Evolutionary conservation across 805 yeast genomes (phyloP), one percentile per base, ranked within the genome.

Genomic region (Ogataea thermomethanolica): DNA sequence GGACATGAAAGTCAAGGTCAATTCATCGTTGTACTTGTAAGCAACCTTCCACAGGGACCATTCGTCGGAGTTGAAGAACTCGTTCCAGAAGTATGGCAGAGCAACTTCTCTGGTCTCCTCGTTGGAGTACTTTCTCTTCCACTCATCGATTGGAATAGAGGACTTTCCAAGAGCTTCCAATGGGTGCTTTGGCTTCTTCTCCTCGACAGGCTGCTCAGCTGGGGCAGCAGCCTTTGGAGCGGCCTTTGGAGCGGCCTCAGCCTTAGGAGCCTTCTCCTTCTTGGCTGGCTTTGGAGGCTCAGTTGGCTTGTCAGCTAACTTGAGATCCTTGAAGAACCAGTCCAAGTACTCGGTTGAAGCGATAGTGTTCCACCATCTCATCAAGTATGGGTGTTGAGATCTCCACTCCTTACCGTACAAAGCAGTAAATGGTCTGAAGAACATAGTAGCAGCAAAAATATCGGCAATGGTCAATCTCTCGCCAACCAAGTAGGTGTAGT

Each of bases 1-100:
- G 58, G 98, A 87, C 98, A 93, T 93, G 78, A 91, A 91, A 54
- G 96, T 85, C 70, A 85, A 73, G 55, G 97, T 91, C 69, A 91
- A 80, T 77, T 91, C 99, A 58, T 91, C 98, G 71, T 93, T 90
- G 78, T 93, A 91, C 79, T 86, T 89, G 90, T 84, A 91, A 65
- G 80, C 95, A 59, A 90, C 95, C 77, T 77, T 87, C 88, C 88
- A 91, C 59, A 91, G 67, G 42, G 98, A 90, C 88, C 90, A 91
- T 71, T 91, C 98, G 51, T 79, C 75, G 52, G 93, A 80, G 73
- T 91, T 83, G 77, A 75, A 91, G 74, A 84, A 81, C 66, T 84
- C 84, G 53, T 71, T 62, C 96, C 96, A 93, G 90, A 91, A 93
- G 90, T 91, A 93, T 66, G 98, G 98, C 56, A 91, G 75, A 53